Evolutionary conservation across 1,284 basidiomycete genomes (phyloP), one percentile per base, ranked within the genome.

Genomic region (Malassezia pachydermatis): DNA sequence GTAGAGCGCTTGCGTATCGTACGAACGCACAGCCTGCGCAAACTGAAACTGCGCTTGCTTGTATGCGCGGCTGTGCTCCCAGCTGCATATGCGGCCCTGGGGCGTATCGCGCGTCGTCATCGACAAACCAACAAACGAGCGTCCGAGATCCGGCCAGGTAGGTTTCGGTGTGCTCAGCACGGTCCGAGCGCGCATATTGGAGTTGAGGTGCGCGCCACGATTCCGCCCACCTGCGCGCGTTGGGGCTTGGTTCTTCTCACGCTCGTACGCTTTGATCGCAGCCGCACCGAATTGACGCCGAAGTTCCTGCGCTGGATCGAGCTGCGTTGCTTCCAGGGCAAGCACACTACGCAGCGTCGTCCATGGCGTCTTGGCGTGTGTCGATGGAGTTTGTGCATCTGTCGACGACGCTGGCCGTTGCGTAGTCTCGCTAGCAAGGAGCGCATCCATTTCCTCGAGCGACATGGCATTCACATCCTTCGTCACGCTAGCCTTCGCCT

Each of bases 201-300:
- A 59, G 46, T 70, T 68, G 48, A 53, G 57, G 9, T 59, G 57
- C 28, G 60, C 60, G 5, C 61, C 62, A 22, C 61, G 48, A 13
- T 50, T 50, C 54, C 68, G 19, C 49, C 57, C 4, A 29, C 55
- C 32, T 45, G 48, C 2, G 46, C 57, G 41, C 22, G 38, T 23
- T 40, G 45, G 27, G 36, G 51, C 22, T 33, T 35, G 20, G 43
- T 40, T 1, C 19, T 54, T 55, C 38, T 66, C 61, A 14, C 53
- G 57, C 36, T 65, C 58, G 35, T 59, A 69, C 3, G 69, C 67
- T 45, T 66, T 67, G 53, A 71, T 65, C 13, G 67, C 69, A 5
- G 69, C 65, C 0, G 65, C 60, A 14, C 69, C 69, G 40, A 71
- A 71, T 38, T 66, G 64, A 13, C 65, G 57, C 8, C 58, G 57